Base-by-base conservation (phyloP, 2,329 filamentous ascomycete species). In the Pezicula neosporulosa region DNA sequence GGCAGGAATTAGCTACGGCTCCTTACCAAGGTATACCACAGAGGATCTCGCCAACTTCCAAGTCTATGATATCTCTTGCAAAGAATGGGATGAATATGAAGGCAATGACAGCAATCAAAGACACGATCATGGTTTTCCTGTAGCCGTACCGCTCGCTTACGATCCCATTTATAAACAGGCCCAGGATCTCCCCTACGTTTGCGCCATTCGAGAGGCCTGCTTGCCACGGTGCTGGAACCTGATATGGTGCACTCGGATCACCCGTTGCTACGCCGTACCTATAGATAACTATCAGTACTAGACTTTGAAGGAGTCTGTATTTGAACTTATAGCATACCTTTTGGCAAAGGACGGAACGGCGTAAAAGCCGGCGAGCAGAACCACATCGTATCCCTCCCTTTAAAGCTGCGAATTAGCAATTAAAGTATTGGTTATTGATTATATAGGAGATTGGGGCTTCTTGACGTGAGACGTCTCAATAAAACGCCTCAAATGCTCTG, bases 151-250 rank as follows among this genome's bases (percentile, higher is more conserved):
- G 67, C 52, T 77, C 75, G n/a, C 71, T 74, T 6, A 73, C 68
- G 61, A 69, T 75, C 19, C 75, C 75, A 53, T 77, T 77, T 48
- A 60, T 67, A 45, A 76, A 70, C 1, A 77, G 64, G 38, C 75
- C 75, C 52, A 77, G 71, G 18, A 76, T 75, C 45, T 65, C 57
- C 6, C 66, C 66, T 48, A 60, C 56, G 33, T 54, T 52, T 10
- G 61, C 61, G n/a, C 57, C 63, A 42, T 65, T 66, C 18, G 56
- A 61, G 8, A 68, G 41, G 18, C 60, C 63, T 3, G 60, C 54
- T 57, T 68, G 65, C 66, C 66, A 68, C 9, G 51, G 47, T 3
- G 64, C 64, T 6, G 63, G 52, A 24, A 68, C 55, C 18, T 58
- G 49, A 41, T 52, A 55, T 12, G 51, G 41, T 21, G 19, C 38